Percentiles rank a stretch among this genome's conserved stretches.
Evolutionary conservation across 345 rosid species (phyloP).

Genomic region (Sonneratia alba): DNA sequence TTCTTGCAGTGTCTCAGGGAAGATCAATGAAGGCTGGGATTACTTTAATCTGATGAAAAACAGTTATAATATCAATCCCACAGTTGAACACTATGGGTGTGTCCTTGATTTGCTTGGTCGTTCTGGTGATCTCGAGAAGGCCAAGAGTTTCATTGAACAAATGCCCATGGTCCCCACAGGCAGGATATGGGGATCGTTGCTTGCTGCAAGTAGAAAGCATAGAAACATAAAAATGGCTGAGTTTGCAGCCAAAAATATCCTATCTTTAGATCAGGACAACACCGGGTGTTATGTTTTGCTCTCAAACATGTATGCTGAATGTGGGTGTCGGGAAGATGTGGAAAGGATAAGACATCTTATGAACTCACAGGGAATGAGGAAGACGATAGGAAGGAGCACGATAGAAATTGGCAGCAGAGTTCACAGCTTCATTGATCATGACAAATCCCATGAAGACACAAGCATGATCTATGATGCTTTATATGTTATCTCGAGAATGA

Average conservation of each 20-base stretch:
- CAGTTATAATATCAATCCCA: constrained; percentile 55
- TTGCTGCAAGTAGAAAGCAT: constrained; percentile 56
- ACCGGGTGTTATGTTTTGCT: constrained; percentile 70
- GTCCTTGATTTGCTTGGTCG: constrained; percentile 78
- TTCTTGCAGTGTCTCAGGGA: constrained; percentile 66
- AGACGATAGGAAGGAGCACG: constrained; percentile 29
- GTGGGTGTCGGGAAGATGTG: constrained; percentile 63
- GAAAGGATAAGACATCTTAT: constrained; percentile 40
- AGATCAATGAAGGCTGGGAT: constrained; percentile 60
- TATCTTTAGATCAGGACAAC: constrained; percentile 44
- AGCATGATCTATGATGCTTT: constrained; percentile 38
- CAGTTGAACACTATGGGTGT: constrained; percentile 63
- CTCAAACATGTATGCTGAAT: constrained; percentile 65
- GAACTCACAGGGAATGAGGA: constrained; percentile 42
- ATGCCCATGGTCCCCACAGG: constrained; percentile 53
- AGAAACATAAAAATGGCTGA: constrained; percentile 46
- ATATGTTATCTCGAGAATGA: constrained; percentile 30
- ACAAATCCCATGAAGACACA: constrained; percentile 26
- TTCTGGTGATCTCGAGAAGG: constrained; percentile 35
- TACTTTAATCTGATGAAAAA: constrained; percentile 49
- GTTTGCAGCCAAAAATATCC: constrained; percentile 38
- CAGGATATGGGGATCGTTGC: constrained; percentile 72
- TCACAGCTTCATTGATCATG: constrained; percentile 40
- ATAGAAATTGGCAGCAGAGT: constrained; percentile 31
- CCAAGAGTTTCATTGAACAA: constrained; percentile 44